Base-by-base conservation (phyloP, 2,329 filamentous ascomycete species). In the Pseudogymnoascus sp. region DNA sequence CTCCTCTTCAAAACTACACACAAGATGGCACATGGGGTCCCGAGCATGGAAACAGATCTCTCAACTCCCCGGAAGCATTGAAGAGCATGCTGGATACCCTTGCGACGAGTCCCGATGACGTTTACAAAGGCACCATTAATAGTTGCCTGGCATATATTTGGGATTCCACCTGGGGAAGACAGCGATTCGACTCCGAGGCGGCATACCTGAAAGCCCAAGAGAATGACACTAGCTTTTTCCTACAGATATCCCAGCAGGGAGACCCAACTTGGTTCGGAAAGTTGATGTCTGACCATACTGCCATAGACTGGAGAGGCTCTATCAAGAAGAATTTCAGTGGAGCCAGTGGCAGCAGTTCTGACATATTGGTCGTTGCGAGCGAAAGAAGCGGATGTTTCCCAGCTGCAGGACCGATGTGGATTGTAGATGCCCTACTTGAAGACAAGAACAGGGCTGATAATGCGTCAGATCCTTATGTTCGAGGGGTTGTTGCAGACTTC, bases 211-310 rank as follows among this genome's bases (percentile, higher is more conserved):
- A 39, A 4, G 39, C 38, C 2, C 33, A 58, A 20, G 57, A 60
- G 14, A 60, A 60, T 20, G 70, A 72, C 58, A 68, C 70, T 36
- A 47, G 25, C 0, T 72, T 71, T 59, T 72, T 72, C 59, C 37
- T 72, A 0, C 33, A 12, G 1, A 67, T 70, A 41, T 69, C 70
- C 2, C 64, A 71, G 63, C 69, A 70, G 35, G 68, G 69, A 0
- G 57, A 68, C 43, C 53, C 62, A n/a, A 64, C 61, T 11, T 71
- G 69, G 68, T 67, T 67, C 41, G 70, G 69, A 7, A 66, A 66
- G 39, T 58, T 72, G 20, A 72, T 72, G 70, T 68, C 68, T 4
- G 70, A 72, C 61, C 70, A 72, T 50, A 72, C 70, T 3, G 43
- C 63, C 2, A 53, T 69, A 11, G 70, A 72, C 63, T 71, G 69